A percentile compares a stretch with the other conserved stretches of the same genome.
Evolutionary conservation across 2,329 filamentous ascomycete species (phyloP).

Genomic region (Periconia digitata): DNA sequence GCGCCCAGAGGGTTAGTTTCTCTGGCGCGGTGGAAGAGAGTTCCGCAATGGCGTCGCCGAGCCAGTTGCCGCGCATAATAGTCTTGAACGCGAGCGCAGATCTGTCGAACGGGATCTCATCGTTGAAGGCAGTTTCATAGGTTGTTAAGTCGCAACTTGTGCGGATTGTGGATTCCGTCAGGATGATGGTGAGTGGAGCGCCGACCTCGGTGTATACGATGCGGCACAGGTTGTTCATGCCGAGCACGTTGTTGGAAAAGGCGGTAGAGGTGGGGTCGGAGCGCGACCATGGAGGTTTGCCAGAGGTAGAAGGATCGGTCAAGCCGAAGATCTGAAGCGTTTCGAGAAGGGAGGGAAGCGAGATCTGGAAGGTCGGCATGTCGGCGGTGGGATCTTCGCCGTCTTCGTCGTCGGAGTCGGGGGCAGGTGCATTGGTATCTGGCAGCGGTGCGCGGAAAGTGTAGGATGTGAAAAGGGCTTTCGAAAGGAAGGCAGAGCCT

Average conservation of each 20-base stretch:
- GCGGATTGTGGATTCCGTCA: constrained; percentile 77
- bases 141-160: constrained; percentile 83
- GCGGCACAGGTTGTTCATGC: constrained; percentile 82
- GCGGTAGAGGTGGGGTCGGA: constrained; percentile 64
- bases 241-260: constrained; percentile 80
- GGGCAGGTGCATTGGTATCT: constrained; percentile 37
- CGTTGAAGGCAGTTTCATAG: constrained; percentile 66
- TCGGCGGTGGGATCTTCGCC: constrained; percentile 40
- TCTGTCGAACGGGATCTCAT: constrained; percentile 87
- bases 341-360: constrained; percentile 83
- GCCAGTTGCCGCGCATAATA: constrained; percentile 80
- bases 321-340: constrained; percentile 93
- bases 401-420: constrained; percentile 24
- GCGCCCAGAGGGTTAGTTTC: constrained; percentile 62
- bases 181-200: constrained; percentile 77
- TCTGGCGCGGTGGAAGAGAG: constrained; percentile 69
- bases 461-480: constrained; percentile 84
- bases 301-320: constrained; percentile 44
- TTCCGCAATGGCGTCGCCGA: constrained; percentile 72
- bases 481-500: constrained; percentile 81
- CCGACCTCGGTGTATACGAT: constrained; percentile 76
- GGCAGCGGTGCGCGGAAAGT: constrained; percentile 60
- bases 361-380: constrained; percentile 79
- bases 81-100: constrained; percentile 84
- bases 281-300: constrained; percentile 41